A percentile compares a stretch with the other conserved stretches of the same genome.
Evolutionary conservation across 352 stramenopile species (phyloP).

Genomic region (Pythium aristosporum): DNA sequence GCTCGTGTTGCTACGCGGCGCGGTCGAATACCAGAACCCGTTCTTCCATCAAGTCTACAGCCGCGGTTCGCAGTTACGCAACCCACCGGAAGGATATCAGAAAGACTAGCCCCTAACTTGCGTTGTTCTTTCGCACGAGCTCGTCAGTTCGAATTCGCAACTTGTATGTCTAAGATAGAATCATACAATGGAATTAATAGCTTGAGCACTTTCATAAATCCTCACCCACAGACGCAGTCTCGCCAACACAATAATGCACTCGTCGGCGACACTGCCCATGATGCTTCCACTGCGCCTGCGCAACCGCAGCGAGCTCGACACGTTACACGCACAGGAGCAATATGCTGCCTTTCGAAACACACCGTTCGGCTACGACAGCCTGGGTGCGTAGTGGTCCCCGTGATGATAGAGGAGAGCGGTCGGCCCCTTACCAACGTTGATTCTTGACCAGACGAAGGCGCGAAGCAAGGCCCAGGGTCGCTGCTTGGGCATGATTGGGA

Average conservation of each 20-base stretch:
- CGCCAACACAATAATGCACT: slow-evolving; percentile 5
- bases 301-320: slow-evolving; percentile 32
- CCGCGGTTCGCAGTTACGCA: not conserved
- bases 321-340: slow-evolving; percentile 34
- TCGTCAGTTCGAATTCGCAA: too few species aligned
- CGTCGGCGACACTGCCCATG: slow-evolving; percentile 20
- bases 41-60: slow-evolving; percentile 16
- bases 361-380: slow-evolving; percentile 31
- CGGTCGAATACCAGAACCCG: slow-evolving; percentile 22
- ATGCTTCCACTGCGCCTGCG: slow-evolving; percentile 57
- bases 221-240: too few species aligned
- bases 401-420: too few species aligned
- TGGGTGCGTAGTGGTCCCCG: not conserved
- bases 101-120: too few species aligned
- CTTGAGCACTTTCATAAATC: not conserved
- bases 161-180: not conserved
- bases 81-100: not conserved
- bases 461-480: slow-evolving; percentile 33
- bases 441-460: slow-evolving; percentile 16
- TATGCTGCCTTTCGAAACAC: slow-evolving; percentile 54
- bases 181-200: not conserved
- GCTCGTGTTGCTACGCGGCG: slow-evolving; percentile 17
- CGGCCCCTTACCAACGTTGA: not conserved
- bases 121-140: too few species aligned
- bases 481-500: slow-evolving; percentile 51